phyloP scores from a whole-genome alignment of 2,329 filamentous ascomycete species.

The Aspergillus neotritici region DNA sequence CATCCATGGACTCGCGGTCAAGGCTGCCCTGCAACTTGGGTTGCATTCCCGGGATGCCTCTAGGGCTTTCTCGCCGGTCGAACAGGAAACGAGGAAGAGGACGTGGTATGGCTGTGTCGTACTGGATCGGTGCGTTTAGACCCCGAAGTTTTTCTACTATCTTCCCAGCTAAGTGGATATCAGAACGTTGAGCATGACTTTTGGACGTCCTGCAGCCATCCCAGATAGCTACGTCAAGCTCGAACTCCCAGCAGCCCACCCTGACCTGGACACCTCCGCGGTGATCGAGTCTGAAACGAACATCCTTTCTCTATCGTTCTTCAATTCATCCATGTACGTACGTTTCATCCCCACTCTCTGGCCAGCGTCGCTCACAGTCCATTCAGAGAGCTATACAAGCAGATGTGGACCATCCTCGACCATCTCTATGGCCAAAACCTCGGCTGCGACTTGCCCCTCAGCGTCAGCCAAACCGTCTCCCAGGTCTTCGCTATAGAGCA shows the following conservation, averaged over 20 bases:
- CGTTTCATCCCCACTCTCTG: too few relatives aligned
- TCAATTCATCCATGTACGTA: conserved; percentile 24
- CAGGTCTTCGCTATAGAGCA: conserved; percentile 28
- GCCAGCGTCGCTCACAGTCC: too few relatives aligned
- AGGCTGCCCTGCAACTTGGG: conserved; percentile 48
- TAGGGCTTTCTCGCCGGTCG: conserved; percentile 33
- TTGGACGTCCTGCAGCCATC: conserved; percentile 46
- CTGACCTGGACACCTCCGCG: conserved; percentile 2
- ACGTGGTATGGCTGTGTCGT: conserved; percentile 49
- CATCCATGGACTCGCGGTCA: conserved; percentile 49
- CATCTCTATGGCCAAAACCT: conserved; percentile 43
- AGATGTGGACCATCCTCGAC: conserved; percentile 35
- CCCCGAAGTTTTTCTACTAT: too few relatives aligned
- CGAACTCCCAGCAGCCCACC: conserved; percentile 25
- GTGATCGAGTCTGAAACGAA: conserved; percentile 2
- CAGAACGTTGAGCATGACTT: conserved; percentile 48
- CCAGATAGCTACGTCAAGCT: conserved; percentile 42
- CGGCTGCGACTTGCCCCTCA: conserved; percentile 26
- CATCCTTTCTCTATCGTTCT: conserved; percentile 14
- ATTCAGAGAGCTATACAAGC: conserved; percentile 26
- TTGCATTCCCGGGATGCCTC: conserved; percentile 43
- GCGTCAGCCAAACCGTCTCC: conserved; percentile 26
- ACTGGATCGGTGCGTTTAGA: conserved; percentile 37
- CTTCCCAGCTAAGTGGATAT: background rate
- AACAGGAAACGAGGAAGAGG: conserved; percentile 45